Base-by-base conservation (phyloP, 2,329 filamentous ascomycete species). In the Ceratocystis cacaofunesta region DNA sequence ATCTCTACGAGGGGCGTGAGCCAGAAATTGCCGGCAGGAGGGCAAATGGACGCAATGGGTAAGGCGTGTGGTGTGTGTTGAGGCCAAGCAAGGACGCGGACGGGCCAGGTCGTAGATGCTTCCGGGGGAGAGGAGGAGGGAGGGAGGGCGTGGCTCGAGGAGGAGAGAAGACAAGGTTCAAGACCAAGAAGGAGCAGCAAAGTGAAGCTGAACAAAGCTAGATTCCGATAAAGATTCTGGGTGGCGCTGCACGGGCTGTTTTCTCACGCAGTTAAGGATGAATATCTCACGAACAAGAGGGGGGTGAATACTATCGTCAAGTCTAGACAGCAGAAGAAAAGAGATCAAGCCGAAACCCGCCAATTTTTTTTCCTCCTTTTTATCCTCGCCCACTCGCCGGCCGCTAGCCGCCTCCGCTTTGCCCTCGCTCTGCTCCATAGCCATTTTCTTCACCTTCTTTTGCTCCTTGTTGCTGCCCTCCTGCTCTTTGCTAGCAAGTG, bases 81-180 rank as follows among this genome's bases (percentile, higher is more conserved):
- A 62, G 41, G 32, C 17, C 41, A 25, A n/a, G 44, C 22, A 41
- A 41, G 36, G 12, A 12, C 28, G n/a, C 32, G 30, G 17, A 17
- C 36, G 36, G 46, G 25, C 44, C 61, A 62, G 46, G 61, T 50
- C 61, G 50, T 46, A 50, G 44, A 36, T 62, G 41, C 28, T 36
- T 62, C 41, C 10, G 12, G 61, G 61, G 32, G 41, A 25, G 28
- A 52, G 36, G 28, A 52, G 36, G 10, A 36, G 32, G 58, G 10
- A 36, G 32, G 58, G 58, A 62, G 61, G 61, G 61, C 46, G 61
- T 62, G 61, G 44, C 61, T 62, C 44, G 61, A 62, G 28, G 52
- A 62, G 19, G 58, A 48, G 61, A 62, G 25, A 30, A 62, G 61
- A 46, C 28, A 50, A 58, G 52, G 52, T 58, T 58, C 52, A 30